These are phyloP conservation scores for Claviceps africana DNA, from an alignment of 2,329 filamentous ascomycete genomes.

Conservation along the genomic window DNA sequence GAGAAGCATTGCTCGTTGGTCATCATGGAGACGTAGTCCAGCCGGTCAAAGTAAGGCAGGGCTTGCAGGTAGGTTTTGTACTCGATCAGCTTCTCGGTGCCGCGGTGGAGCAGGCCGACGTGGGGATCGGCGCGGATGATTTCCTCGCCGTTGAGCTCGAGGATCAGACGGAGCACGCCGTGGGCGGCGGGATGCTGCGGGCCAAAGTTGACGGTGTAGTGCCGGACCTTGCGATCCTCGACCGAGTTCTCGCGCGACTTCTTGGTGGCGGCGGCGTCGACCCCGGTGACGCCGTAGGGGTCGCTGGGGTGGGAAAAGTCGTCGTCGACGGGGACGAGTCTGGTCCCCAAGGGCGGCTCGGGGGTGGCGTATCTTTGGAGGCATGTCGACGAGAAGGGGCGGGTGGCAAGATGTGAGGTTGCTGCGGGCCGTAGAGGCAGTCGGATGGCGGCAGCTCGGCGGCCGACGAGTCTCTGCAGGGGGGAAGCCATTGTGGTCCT, in stretches of 20 bases:
- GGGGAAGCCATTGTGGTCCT: conserved; percentile 45
- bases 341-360: conserved; percentile 36
- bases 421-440: conserved; percentile 39
- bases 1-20: conserved; percentile 98
- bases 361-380: conserved; percentile 49
- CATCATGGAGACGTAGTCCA: conserved; percentile 99
- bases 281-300: conserved; percentile 32
- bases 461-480: conserved; percentile 59
- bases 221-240: conserved; percentile 70
- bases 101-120: conserved; percentile 88
- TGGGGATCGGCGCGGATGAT: conserved; percentile 94
- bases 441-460: conserved; percentile 55
- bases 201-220: conserved; percentile 99
- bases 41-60: conserved; percentile 92
- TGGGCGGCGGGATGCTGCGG: conserved; percentile 97
- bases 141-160: conserved; percentile 95
- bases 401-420: conserved; percentile 24
- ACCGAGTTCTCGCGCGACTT: conserved; percentile 34
- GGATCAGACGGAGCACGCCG: conserved; percentile 92
- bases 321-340: conserved; percentile 50
- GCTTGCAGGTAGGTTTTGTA: conserved; percentile 99
- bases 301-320: conserved; percentile 43
- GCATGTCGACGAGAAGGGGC: conserved; percentile 52
- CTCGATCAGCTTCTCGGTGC: conserved; percentile 98
- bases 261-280: conserved; percentile 27